Evolutionary conservation across 2,329 filamentous ascomycete species (phyloP), one percentile per base, ranked within the genome.

Genomic region (Aspergillus flavus): DNA sequence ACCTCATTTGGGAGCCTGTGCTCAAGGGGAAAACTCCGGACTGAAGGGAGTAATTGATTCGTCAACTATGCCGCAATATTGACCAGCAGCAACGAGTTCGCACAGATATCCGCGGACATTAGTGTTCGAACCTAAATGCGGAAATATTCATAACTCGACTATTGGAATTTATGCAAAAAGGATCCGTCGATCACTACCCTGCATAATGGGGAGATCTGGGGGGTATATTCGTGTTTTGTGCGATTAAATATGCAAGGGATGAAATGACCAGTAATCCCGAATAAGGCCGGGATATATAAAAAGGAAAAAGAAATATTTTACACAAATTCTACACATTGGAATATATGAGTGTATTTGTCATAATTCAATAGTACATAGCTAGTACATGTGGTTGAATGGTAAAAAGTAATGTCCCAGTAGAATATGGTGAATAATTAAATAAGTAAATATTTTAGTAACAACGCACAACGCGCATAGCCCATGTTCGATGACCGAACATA

Each of bases 1-100:
- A 19, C 1, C 2, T 16, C 10, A 7, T 2, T 16, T 6, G n/a
- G 16, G 3, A 2, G 1, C 6, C 6, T 19, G 6, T 19, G 3
- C 7, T 41, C 6, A 9, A 41, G 9, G 3, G 16, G 3, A 19
- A 1, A 6, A 41, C 9, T 1, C 6, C 2, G 16, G 5, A 12
- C 4, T 2, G 1, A 19, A 12, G 6, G 19, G 16, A n/a, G 2
- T n/a, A 41, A 2, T 19, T n/a, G 19, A 41, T n/a, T n/a, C 9
- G 19, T 41, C 16, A 41, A n/a, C 2, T 10, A 41, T 9, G 39
- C 16, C 5, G 2, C 14, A 36, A 16, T 34, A 12, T 7, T 5
- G 5, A 36, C 34, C 16, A 41, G 16, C 14, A 41, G 16, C 16
- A 3, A 41, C 39, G 9, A 16, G 16, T 7, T 1, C 5, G 16